Evolutionary conservation across 352 stramenopile genomes (phyloP).

Genomic region (Globisporangium lucens): DNA sequence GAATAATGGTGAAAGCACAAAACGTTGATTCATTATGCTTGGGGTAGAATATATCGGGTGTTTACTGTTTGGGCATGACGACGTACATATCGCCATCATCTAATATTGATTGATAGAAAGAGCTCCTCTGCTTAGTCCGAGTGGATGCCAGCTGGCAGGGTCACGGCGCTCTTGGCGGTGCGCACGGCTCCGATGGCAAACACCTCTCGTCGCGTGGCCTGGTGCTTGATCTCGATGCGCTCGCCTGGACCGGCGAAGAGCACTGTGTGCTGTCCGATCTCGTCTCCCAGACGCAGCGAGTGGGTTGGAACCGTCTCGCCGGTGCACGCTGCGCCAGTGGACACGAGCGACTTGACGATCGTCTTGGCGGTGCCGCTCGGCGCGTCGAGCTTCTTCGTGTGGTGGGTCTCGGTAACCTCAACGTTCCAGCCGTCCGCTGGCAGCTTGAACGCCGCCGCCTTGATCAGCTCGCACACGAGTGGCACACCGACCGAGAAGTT

Average conservation of each 20-base stretch:
- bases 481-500: slow-evolving; percentile 86
- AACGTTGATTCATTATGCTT: background rate
- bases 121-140: slow-evolving; percentile 25
- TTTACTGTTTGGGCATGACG: background rate
- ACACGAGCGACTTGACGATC: slow-evolving; percentile 59
- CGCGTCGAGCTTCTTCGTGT: slow-evolving; percentile 86
- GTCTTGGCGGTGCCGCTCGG: slow-evolving; percentile 80
- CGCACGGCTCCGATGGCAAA: slow-evolving; percentile 79
- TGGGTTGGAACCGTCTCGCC: slow-evolving; percentile 47
- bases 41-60: background rate
- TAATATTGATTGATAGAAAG: background rate
- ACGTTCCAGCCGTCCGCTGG: slow-evolving; percentile 74
- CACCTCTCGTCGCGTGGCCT: slow-evolving; percentile 73
- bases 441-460: slow-evolving; percentile 72
- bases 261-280: slow-evolving; percentile 82
- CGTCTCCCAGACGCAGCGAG: slow-evolving; percentile 75
- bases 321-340: slow-evolving; percentile 56
- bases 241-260: slow-evolving; percentile 75
- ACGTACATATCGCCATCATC: background rate
- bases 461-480: slow-evolving; percentile 71
- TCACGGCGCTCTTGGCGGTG: slow-evolving; percentile 51
- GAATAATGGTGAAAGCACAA: background rate
- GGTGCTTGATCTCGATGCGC: slow-evolving; percentile 84
- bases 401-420: slow-evolving; percentile 78
- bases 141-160: slow-evolving; percentile 53